Evolutionary conservation across 176 grass and related monocot species (phyloP).

Genomic region (Oryza nivara): DNA sequence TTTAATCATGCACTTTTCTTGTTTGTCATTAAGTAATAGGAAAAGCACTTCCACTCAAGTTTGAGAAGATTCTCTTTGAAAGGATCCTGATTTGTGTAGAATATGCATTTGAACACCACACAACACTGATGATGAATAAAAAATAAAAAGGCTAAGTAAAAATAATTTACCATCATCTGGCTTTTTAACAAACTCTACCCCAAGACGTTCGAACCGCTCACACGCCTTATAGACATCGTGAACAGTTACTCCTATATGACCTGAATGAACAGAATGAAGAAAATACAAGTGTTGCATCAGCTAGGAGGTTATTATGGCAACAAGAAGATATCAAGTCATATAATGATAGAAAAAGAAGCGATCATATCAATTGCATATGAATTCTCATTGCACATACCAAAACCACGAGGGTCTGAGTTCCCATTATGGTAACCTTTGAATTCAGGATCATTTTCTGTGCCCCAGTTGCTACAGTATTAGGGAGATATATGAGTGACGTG

Average conservation of each 20-base stretch:
- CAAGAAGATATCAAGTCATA: neutral
- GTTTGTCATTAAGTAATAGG: neutral
- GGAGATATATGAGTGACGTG: no score
- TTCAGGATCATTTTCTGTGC: constrained; percentile 92
- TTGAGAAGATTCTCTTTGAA: no score
- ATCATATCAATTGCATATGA: neutral
- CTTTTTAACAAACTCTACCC: constrained; percentile 89
- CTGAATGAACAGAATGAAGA: constrained; percentile 47
- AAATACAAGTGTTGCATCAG: constrained; percentile 9
- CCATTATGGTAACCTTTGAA: constrained; percentile 98
- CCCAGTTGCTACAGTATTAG: constrained; percentile 76
- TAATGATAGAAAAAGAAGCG: neutral
- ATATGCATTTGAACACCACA: neutral
- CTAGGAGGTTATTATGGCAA: neutral
- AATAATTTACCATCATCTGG: constrained; percentile 73
- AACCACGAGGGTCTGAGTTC: constrained; percentile 97
- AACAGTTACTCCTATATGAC: constrained; percentile 92
- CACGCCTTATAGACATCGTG: constrained; percentile 95
- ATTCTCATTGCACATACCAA: constrained; percentile 62
- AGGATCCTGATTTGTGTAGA: no score
- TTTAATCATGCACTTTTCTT: neutral
- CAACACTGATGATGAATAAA: neutral
- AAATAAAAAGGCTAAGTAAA: neutral
- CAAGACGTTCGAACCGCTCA: constrained; percentile 74
- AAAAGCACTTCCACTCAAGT: no score